A percentile compares a stretch with the other conserved stretches of the same genome.
Conservation (phyloP, 2,329 filamentous ascomycete species). For the Phaeosphaeria sp. region DNA sequence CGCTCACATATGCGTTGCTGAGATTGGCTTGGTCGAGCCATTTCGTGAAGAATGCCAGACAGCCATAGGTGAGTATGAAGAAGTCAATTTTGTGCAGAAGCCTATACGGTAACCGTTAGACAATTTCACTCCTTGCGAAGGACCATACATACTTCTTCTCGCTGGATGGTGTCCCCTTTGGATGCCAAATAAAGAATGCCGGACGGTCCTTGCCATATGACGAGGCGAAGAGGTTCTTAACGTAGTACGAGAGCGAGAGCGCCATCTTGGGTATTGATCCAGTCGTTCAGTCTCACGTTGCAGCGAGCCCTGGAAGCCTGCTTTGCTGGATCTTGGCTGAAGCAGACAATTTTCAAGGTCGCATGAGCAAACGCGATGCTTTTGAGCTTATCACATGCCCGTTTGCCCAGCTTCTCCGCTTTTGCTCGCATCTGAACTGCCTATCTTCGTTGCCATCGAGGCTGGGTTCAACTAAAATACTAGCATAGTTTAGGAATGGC, state of each 20-base stretch:
- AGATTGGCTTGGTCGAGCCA: slow-evolving; percentile 24
- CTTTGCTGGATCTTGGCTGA: neutral
- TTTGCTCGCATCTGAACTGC: neutral
- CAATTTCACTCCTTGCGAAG: too few relatives aligned
- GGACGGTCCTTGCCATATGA: slow-evolving; percentile 2
- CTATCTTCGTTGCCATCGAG: neutral
- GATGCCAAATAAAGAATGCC: slow-evolving; percentile 2
- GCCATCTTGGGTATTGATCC: neutral
- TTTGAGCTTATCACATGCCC: neutral
- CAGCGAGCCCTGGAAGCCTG: neutral
- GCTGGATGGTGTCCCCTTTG: slow-evolving; percentile 1
- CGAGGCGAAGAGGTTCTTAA: neutral
- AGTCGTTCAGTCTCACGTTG: neutral
- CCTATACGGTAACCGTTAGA: slow-evolving; percentile 1
- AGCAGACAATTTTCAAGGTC: neutral
- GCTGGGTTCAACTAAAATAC: neutral
- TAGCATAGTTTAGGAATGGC: neutral
- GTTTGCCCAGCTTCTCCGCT: neutral
- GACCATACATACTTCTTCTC: slow-evolving; percentile 1
- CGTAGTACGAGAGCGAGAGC: slow-evolving; percentile 1
- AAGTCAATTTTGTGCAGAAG: slow-evolving; percentile 25
- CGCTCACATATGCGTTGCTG: slow-evolving; percentile 18
- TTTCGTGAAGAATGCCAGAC: slow-evolving; percentile 25
- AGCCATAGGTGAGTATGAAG: slow-evolving; percentile 21
- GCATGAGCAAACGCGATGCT: neutral